A percentile compares a stretch with the other conserved stretches of the same genome.
Evolutionary conservation across 192 early-diverging fungal species (phyloP).

Genomic region (Umbelopsis sp.): DNA sequence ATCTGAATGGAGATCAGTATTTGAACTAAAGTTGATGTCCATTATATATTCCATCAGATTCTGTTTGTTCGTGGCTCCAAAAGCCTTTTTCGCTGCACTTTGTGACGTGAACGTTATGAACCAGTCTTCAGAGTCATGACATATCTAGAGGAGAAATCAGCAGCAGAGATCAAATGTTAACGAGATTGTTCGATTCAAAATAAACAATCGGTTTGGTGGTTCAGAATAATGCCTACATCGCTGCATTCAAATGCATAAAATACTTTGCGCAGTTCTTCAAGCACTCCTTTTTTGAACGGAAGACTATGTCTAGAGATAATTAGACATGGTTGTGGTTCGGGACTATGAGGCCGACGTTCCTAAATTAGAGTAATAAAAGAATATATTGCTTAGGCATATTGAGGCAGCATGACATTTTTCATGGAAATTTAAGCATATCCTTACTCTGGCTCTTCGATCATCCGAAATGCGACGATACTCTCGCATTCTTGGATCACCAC

Average conservation of each 20-base stretch:
- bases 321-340: constrained; percentile 35
- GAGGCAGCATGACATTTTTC: neutral
- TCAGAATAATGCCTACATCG: constrained; percentile 39
- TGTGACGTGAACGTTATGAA: constrained; percentile 51
- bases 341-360: constrained; percentile 9
- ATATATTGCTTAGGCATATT: neutral
- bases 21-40: constrained; percentile 36
- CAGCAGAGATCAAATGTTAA: no score
- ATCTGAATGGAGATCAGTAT: neutral
- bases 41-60: constrained; percentile 45
- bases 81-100: constrained; percentile 40
- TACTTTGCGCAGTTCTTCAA: constrained; percentile 49
- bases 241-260: constrained; percentile 52
- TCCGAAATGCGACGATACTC: neutral
- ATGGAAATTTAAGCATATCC: neutral
- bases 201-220: neutral
- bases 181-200: neutral
- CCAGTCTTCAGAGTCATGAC: constrained; percentile 58
- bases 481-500: constrained; percentile 5
- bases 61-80: constrained; percentile 40
- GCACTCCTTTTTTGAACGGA: constrained; percentile 46
- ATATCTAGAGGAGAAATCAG: constrained; percentile 37
- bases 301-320: constrained; percentile 50
- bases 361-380: neutral
- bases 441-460: constrained; percentile 14